Evolutionary conservation across 192 early-diverging fungal species (phyloP).

Genomic region (Linnemannia hyalina): DNA sequence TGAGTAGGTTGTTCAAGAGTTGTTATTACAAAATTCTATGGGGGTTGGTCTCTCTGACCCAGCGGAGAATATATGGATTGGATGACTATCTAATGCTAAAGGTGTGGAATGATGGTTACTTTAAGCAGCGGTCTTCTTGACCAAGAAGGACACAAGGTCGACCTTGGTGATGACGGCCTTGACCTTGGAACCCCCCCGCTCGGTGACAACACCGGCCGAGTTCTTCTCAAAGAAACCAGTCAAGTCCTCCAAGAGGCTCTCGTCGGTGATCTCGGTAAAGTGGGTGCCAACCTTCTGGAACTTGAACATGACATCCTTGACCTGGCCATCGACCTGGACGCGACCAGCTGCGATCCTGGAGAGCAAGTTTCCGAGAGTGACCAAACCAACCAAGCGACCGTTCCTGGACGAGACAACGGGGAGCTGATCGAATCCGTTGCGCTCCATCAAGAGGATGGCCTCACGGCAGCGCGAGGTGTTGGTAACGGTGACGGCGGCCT

Average conservation of each 20-base stretch:
- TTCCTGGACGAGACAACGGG: constrained; percentile 80
- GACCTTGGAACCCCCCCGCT: constrained; percentile 66
- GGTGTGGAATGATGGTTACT: not conserved
- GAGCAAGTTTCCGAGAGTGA: constrained; percentile 91
- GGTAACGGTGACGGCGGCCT: constrained; percentile 89
- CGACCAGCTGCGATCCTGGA: constrained; percentile 83
- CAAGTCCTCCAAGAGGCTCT: constrained; percentile 87
- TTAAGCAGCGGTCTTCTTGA: constrained; percentile 62
- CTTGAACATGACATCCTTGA: constrained; percentile 86
- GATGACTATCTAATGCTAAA: not conserved
- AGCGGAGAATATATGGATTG: no score
- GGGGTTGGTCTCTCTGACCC: not conserved
- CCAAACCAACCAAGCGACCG: constrained; percentile 79
- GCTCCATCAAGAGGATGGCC: constrained; percentile 91
- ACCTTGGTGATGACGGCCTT: constrained; percentile 96
- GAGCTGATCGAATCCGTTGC: constrained; percentile 94
- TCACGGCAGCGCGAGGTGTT: constrained; percentile 78
- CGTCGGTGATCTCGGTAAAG: constrained; percentile 89
- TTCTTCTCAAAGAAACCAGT: constrained; percentile 94
- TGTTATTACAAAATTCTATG: not conserved
- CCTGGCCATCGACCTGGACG: constrained; percentile 72
- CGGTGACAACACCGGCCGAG: constrained; percentile 92
- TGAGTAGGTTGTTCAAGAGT: not conserved
- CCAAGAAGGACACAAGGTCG: constrained; percentile 88
- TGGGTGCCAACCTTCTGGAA: constrained; percentile 71